Base-by-base conservation (phyloP, 768 basidiomycete genomes). In the Daedaleopsis sinensis region DNA sequence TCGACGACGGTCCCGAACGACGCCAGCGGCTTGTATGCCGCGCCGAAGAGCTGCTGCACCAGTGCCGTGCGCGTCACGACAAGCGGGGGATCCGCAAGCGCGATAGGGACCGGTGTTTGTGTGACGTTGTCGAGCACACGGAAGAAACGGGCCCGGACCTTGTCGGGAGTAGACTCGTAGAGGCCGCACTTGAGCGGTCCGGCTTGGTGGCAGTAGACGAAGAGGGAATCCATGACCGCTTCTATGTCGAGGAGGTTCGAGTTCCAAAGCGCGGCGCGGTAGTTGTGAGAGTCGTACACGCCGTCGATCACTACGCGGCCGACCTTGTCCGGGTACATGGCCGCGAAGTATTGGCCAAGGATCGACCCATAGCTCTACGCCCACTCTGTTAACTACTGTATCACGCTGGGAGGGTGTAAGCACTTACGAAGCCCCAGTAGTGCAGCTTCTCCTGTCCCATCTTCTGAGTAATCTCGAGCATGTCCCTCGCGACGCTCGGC, bases 311-410 rank as follows among this genome's bases (percentile, higher is more conserved):
- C 63, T 1, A 75, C 37, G 3, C 72, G 66, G 21, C 64, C 74
- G 7, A 75, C 67, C 54, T 75, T 67, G 61, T 74, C 68, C 12
- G 74, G 74, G 61, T 70, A 75, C 66, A 74, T 73, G 1, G 74
- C 64, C 1, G 73, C 59, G 57, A 68, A 75, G 52, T 67, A 64
- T 49, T 67, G 66, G 12, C 73, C 72, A 18, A 56, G 55, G 32
- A 64, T 21, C 13, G 64, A 59, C 1, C 62, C 62, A 38, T 67
- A 67, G 49, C 66, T 67, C 66, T 67, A 46, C 6, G 7, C 15
- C 5, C 7, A 15, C 10, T 23, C 9, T 3, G 57, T 43, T 2
- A 51, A 24, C 39, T 0, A 5, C n/a, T 15, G 19, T 47, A 43
- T 12, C 10, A 37, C 5, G 2, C 5, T 11, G 21, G 11, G 3